Base-by-base conservation (phyloP, 139 green algal species). In the Chlorella vulgaris region DNA sequence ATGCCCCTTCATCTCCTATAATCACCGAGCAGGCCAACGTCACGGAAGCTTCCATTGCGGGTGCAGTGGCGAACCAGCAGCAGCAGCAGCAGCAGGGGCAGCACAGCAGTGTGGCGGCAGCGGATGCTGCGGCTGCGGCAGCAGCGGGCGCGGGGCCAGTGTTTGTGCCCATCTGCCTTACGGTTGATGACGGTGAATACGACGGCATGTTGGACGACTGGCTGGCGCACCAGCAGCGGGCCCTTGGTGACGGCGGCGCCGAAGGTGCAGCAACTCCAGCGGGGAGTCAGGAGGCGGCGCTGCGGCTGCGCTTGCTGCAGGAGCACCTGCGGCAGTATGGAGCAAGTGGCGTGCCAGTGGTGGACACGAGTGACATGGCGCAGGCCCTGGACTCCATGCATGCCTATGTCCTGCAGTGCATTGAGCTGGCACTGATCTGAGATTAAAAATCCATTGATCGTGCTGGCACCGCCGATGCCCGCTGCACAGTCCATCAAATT, bases 341-440 rank as follows among this genome's bases (percentile, higher is more conserved):
- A 62, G 43, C 61, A 7, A 71, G 86, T 18, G 86, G 87, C 18
- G 83, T 95, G 76, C 92, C 90, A 2, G 89, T 95, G 13, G 80
- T 95, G 8, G 31, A 76, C 40, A 86, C 91, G 60, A 88, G 85
- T 10, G 81, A 80, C 39, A 91, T 93, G 51, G 61, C 50, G 0
- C 81, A 87, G 28, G 86, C 88, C 1, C 55, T 96, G 42, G 92
- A 96, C 69, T 55, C 76, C 42, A 79, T 95, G 85, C 92, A 95
- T 50, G 89, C 94, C 70, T 94, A 95, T 75, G 82, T 93, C 31
- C 83, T 96, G 38, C 77, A 90, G 62, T 94, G 88, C 71, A 94
- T 96, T 58, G 82, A 92, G 76, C 76, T 88, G 43, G 86, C 84
- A 8, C 63, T 89, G 58, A 65, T 8, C 55, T 65, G 47, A 55